Percentiles rank a stretch among this genome's conserved stretches.
phyloP scores from a whole-genome alignment of 768 basidiomycete genomes.

The Rickenella mellea region DNA sequence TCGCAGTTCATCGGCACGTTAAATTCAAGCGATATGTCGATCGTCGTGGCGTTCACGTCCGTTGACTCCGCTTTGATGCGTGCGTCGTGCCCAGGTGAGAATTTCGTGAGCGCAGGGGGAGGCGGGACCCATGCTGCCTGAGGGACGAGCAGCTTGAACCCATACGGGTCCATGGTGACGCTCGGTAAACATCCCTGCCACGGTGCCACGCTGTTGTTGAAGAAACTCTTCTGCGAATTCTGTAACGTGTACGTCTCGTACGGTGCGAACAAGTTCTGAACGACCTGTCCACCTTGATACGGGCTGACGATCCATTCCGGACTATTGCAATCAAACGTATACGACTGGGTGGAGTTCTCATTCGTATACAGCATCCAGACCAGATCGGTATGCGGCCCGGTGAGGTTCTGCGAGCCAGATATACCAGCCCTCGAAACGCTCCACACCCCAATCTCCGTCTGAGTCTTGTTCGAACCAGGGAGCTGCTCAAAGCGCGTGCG shows the following conservation, averaged over 20 bases:
- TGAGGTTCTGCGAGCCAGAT: conserved; percentile 46
- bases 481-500: conserved; percentile 74
- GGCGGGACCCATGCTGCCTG: conserved; percentile 55
- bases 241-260: conserved; percentile 70
- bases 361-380: conserved; percentile 85
- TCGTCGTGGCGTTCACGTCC: conserved; percentile 40
- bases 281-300: conserved; percentile 44
- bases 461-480: conserved; percentile 76
- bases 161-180: conserved; percentile 62
- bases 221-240: conserved; percentile 57
- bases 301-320: conserved; percentile 74
- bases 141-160: conserved; percentile 80
- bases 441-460: conserved; percentile 85
- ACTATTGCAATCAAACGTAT: conserved; percentile 48
- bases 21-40: conserved; percentile 73
- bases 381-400: conserved; percentile 50
- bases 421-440: conserved; percentile 66
- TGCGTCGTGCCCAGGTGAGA: conserved; percentile 80
- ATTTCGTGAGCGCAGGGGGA: conserved; percentile 66
- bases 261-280: conserved; percentile 74
- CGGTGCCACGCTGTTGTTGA: conserved; percentile 46
- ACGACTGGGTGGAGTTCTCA: conserved; percentile 66
- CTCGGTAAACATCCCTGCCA: conserved; percentile 65
- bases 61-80: conserved; percentile 45
- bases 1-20: conserved; percentile 67